These are phyloP conservation scores for Arthrobotrys entomopaga DNA, from an alignment of 2,329 filamentous ascomycete species.

Conservation along the genomic window DNA sequence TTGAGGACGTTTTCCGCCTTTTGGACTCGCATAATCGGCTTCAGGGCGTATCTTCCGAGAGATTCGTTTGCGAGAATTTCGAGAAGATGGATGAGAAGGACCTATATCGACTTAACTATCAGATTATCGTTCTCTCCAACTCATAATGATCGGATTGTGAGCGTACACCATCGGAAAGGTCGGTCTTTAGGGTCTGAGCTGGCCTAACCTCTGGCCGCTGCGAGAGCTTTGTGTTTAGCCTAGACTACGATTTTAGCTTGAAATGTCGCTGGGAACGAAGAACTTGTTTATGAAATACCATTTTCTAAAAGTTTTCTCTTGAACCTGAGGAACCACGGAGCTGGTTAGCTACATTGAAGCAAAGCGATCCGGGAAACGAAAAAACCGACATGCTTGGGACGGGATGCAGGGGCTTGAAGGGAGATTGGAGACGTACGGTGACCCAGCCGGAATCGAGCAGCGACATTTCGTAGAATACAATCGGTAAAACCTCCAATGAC, in stretches of 20 bases:
- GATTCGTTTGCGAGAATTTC: conserved; percentile 95
- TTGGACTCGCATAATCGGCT: conserved; percentile 94
- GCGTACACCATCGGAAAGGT: conserved; percentile 91
- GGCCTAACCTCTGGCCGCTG: conserved; percentile 73
- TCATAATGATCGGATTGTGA: not conserved
- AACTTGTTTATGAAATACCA: conserved; percentile 69
- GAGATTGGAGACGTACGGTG: conserved; percentile 29
- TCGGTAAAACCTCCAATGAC: too few relatives aligned
- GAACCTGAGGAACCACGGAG: conserved; percentile 72
- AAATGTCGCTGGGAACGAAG: not conserved
- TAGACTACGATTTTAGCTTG: conserved; percentile 61
- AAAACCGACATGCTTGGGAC: conserved; percentile 1
- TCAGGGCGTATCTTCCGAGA: conserved; percentile 93
- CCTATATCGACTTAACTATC: conserved; percentile 65
- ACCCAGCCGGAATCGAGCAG: conserved; percentile 44
- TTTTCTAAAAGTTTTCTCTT: conserved; percentile 99
- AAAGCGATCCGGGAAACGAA: conserved; percentile 11
- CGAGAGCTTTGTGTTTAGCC: conserved; percentile 96
- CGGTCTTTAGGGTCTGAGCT: conserved; percentile 85
- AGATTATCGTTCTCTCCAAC: not conserved
- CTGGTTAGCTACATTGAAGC: conserved; percentile 66
- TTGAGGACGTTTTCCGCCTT: conserved; percentile 98
- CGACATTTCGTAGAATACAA: conserved; percentile 27
- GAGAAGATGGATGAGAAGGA: conserved; percentile 94
- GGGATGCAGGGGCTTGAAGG: conserved; percentile 30